Conservation (phyloP, 495 filamentous ascomycete species). For the Pseudomonodictys pantanalensis region DNA sequence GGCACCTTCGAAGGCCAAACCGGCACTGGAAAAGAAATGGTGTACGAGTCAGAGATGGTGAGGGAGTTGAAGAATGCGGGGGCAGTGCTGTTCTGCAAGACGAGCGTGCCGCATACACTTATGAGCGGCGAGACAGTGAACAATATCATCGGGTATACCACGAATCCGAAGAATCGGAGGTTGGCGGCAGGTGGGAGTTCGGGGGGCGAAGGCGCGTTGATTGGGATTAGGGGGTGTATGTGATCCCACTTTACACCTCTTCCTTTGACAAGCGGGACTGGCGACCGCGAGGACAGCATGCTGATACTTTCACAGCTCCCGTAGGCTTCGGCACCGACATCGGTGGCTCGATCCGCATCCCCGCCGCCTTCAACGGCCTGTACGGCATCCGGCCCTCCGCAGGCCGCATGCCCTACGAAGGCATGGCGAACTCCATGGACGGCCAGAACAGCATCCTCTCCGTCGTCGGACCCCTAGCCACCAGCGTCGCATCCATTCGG, state of each 20-base stretch:
- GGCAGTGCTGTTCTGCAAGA: conserved; percentile 55
- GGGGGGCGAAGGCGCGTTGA: conserved; percentile 57
- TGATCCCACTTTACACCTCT: background rate
- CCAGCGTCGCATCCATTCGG: conserved; percentile 49
- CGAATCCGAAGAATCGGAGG: conserved; percentile 59
- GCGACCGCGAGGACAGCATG: background rate
- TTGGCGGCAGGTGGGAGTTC: conserved; percentile 63
- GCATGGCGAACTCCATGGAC: conserved; percentile 56
- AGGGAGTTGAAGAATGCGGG: conserved; percentile 44
- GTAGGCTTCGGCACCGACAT: conserved; percentile 42
- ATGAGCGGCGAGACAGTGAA: conserved; percentile 47
- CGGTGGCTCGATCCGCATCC: conserved; percentile 37
- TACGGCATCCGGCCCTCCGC: conserved; percentile 26
- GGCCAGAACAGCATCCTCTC: conserved; percentile 58
- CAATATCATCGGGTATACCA: conserved; percentile 63
- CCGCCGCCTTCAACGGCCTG: conserved; percentile 33
- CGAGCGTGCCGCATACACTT: conserved; percentile 56
- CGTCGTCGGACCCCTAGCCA: conserved; percentile 57
- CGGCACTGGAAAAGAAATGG: background rate
- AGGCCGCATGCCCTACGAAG: background rate
- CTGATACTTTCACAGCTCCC: conserved; percentile 18
- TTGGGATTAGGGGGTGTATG: conserved; percentile 45
- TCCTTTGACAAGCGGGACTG: background rate
- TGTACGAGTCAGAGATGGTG: conserved; percentile 18
- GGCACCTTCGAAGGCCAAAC: background rate